These are phyloP conservation scores for Wickerhamiella sergipiensis DNA, from an alignment of 805 yeast species.

Conservation along the genomic window DNA sequence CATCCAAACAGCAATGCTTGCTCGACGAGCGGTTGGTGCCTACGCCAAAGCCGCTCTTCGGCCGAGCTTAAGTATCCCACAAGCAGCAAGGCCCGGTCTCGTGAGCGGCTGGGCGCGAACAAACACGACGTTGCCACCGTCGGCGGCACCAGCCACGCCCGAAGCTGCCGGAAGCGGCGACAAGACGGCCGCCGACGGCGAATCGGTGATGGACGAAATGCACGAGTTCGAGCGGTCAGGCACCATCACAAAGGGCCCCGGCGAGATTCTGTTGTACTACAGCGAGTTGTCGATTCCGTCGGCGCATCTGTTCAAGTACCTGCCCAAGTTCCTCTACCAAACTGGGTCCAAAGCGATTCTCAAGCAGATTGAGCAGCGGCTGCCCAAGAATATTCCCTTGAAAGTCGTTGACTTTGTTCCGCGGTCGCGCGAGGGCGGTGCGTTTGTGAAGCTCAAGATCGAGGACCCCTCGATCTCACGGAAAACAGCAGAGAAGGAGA, in stretches of 20 bases:
- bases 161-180: background rate
- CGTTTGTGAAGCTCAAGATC: constrained; percentile 63
- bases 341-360: background rate
- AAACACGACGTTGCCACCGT: too few species aligned
- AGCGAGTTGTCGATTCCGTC: background rate
- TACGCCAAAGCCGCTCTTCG: too few species aligned
- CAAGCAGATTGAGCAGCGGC: background rate
- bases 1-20: too few species aligned
- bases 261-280: background rate
- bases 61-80: too few species aligned
- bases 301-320: background rate
- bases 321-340: background rate
- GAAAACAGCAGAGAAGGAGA: background rate
- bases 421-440: constrained; percentile 81
- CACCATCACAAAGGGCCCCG: background rate
- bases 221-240: background rate
- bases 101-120: too few species aligned
- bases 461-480: constrained; percentile 31
- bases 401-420: constrained; percentile 50
- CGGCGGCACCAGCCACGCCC: background rate
- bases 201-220: background rate
- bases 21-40: too few species aligned
- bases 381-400: constrained; percentile 15
- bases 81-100: too few species aligned
- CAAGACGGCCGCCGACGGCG: background rate